phyloP scores from a whole-genome alignment of 2,329 filamentous ascomycete genomes.

The Trichoderma oligosporum region DNA sequence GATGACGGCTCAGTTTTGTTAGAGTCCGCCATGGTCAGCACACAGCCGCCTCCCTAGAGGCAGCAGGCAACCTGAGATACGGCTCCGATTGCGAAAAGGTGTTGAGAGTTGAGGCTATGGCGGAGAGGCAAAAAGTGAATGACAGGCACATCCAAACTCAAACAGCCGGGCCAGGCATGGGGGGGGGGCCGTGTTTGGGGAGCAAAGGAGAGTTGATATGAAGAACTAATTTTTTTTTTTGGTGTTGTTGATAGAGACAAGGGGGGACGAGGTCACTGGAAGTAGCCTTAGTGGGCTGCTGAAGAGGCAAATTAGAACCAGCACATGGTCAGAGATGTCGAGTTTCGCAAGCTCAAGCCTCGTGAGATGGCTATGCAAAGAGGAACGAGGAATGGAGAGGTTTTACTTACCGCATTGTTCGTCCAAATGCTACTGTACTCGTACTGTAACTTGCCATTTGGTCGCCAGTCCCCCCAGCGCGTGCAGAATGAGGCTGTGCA shows the following conservation, averaged over 20 bases:
- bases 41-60: conserved; percentile 23
- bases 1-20: conserved; percentile 24
- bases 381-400: not conserved
- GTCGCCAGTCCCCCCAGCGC: not conserved
- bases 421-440: not conserved
- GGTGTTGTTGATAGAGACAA: not conserved
- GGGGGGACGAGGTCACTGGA: conserved; percentile 1
- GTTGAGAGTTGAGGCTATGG: conserved; percentile 9
- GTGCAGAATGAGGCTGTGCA: conserved; percentile 14
- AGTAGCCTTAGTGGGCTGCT: not conserved
- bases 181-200: conserved; percentile 11
- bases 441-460: not conserved
- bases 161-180: conserved; percentile 5
- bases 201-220: conserved; percentile 3
- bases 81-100: conserved; percentile 17
- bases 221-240: not conserved
- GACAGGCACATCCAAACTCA: conserved; percentile 1
- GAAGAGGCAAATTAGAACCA: not conserved
- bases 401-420: not conserved
- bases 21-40: conserved; percentile 25
- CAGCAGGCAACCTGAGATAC: conserved; percentile 14
- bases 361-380: not conserved
- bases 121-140: not conserved
- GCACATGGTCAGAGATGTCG: conserved; percentile 4
- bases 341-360: conserved; percentile 1